Conservation (phyloP, 2,329 filamentous ascomycete species). For the Botryotinia calthae region DNA sequence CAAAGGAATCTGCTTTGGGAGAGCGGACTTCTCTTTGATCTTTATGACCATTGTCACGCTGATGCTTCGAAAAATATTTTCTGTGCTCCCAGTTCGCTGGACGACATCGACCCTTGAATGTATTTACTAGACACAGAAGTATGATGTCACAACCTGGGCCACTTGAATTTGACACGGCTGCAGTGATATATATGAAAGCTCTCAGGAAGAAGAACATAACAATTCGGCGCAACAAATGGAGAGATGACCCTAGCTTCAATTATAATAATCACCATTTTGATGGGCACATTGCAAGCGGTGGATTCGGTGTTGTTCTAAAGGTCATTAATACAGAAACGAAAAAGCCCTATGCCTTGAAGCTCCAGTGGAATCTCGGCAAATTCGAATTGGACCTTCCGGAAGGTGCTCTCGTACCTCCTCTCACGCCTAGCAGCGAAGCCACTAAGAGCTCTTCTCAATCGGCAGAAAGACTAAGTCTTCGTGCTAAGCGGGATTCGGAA, state of each 20-base stretch:
- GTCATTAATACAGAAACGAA: background rate
- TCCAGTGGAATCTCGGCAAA: background rate
- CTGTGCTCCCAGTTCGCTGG: background rate
- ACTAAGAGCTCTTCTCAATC: background rate
- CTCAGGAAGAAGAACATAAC: background rate
- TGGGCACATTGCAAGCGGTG: background rate
- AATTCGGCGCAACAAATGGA: slow-evolving; percentile 12
- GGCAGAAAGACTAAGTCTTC: background rate
- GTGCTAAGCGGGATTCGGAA: background rate
- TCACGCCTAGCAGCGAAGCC: slow-evolving; percentile 4
- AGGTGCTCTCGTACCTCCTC: background rate
- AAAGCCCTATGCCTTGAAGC: slow-evolving; percentile 9
- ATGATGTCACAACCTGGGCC: background rate
- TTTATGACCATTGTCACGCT: background rate
- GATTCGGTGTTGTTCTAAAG: background rate
- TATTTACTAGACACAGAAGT: background rate
- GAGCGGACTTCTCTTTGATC: background rate
- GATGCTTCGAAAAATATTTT: background rate
- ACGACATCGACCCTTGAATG: background rate
- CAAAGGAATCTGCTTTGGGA: background rate
- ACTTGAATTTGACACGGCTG: background rate
- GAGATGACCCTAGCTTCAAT: background rate
- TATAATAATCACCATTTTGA: background rate
- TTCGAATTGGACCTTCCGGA: background rate
- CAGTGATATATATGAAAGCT: background rate